Percentiles rank a stretch among this genome's conserved stretches.
Evolutionary conservation across 768 basidiomycete species (phyloP).

Genomic region (Termitomyces sp.): DNA sequence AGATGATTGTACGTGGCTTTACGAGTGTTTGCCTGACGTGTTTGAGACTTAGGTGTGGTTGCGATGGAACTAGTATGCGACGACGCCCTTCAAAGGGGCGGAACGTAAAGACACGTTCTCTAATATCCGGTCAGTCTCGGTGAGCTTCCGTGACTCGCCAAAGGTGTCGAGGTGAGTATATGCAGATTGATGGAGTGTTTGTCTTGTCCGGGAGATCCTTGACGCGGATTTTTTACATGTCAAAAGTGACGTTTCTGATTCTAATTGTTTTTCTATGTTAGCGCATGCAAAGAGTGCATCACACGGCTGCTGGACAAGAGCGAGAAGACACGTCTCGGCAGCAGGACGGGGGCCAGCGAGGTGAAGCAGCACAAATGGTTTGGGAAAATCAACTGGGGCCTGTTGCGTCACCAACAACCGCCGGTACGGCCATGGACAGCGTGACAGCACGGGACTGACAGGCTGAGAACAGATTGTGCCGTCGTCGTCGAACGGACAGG

Average conservation of each 20-base stretch:
- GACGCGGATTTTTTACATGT: conserved; percentile 15
- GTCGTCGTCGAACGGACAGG: conserved; percentile 66
- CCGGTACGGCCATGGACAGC: conserved; percentile 48
- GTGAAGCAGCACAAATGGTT: conserved; percentile 99
- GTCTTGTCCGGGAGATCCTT: conserved; percentile 17
- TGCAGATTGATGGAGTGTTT: conserved; percentile 10
- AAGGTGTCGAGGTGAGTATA: conserved; percentile 68
- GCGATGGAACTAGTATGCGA: conserved; percentile 68
- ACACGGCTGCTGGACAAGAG: conserved; percentile 87
- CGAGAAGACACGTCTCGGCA: conserved; percentile 83
- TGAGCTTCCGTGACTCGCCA: conserved; percentile 81
- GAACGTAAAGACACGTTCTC: conserved; percentile 94
- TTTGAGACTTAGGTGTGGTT: conserved; percentile 12
- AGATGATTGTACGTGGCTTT: conserved; percentile 86
- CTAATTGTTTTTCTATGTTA: conserved; percentile 24
- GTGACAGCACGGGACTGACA: conserved; percentile 13
- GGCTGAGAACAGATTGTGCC: conserved; percentile 68
- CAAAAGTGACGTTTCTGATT: conserved; percentile 17
- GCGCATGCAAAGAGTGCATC: conserved; percentile 86
- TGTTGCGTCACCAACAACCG: conserved; percentile 86
- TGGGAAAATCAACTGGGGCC: conserved; percentile 91
- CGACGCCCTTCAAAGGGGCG: conserved; percentile 97
- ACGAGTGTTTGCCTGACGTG: conserved; percentile 30
- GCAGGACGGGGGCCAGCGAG: conserved; percentile 93
- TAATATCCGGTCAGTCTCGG: conserved; percentile 86